Conservation (phyloP, 257 asterid species). For the Solanum medicagineum region DNA sequence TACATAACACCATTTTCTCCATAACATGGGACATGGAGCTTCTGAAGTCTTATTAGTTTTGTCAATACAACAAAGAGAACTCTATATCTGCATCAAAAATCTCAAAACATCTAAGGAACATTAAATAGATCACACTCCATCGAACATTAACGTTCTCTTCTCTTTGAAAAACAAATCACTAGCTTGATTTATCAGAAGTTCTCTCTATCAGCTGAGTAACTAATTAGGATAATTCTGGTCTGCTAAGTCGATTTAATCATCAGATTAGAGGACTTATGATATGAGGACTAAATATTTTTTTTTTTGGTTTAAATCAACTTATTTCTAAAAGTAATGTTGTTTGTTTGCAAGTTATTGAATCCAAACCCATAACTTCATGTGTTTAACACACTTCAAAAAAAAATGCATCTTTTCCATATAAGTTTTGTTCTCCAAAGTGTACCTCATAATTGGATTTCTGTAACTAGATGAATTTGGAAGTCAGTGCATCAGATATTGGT, state of each 20-base stretch:
- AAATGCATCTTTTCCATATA: background rate
- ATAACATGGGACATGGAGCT: background rate
- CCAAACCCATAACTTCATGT: background rate
- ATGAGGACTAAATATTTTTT: background rate
- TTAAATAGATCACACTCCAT: background rate
- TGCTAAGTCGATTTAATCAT: background rate
- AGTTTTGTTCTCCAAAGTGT: background rate
- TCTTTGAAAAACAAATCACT: background rate
- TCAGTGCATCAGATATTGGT: background rate
- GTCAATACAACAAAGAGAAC: too few relatives aligned
- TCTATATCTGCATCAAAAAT: background rate
- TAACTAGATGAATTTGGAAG: background rate
- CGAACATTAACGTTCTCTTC: background rate
- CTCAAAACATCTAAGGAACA: background rate
- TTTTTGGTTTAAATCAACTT: background rate
- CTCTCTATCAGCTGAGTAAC: background rate
- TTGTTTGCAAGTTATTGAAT: background rate
- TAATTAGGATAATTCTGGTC: background rate
- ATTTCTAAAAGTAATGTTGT: background rate
- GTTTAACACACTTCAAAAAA: background rate
- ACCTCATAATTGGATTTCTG: background rate
- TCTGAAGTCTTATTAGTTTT: background rate
- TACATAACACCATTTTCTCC: background rate
- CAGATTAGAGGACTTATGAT: background rate
- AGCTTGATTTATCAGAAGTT: background rate